Conservation (phyloP, 2,329 filamentous ascomycete genomes). For the Dendryphion nanum region DNA sequence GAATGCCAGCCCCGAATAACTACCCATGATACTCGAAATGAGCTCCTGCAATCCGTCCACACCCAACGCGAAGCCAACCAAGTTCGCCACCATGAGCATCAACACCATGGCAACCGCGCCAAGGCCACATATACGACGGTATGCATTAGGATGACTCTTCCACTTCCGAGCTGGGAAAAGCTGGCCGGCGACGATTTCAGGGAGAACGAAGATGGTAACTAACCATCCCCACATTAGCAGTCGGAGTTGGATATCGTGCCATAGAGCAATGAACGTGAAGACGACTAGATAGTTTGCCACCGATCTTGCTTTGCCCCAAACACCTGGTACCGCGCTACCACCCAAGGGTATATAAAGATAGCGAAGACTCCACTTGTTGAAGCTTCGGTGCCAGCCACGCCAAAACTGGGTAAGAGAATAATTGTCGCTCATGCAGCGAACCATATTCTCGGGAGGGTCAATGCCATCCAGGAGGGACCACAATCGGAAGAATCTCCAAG, state of each 20-base stretch:
- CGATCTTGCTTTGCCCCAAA: constrained; percentile 52
- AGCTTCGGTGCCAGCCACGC: constrained; percentile 93
- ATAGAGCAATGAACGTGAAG: constrained; percentile 95
- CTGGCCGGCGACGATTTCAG: constrained; percentile 71
- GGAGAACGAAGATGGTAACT: constrained; percentile 88
- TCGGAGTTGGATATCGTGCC: constrained; percentile 93
- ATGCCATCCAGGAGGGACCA: constrained; percentile 89
- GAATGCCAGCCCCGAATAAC: constrained; percentile 73
- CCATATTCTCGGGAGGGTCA: constrained; percentile 97
- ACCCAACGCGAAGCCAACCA: constrained; percentile 93
- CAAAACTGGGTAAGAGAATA: constrained; percentile 90
- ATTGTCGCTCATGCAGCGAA: constrained; percentile 93
- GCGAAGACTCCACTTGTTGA: constrained; percentile 90
- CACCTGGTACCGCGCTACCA: constrained; percentile 51
- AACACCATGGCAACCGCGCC: constrained; percentile 82
- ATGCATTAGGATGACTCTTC: constrained; percentile 66
- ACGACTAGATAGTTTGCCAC: constrained; percentile 77
- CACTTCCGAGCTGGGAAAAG: constrained; percentile 75
- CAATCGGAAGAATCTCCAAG: constrained; percentile 98
- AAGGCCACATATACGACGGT: constrained; percentile 75
- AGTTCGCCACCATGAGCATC: constrained; percentile 94
- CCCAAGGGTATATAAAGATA: constrained; percentile 94
- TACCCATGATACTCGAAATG: constrained; percentile 70
- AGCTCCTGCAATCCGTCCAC: constrained; percentile 81
- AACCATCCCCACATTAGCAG: constrained; percentile 97